Evolutionary conservation across 2,329 filamentous ascomycete species (phyloP), one percentile per base, ranked within the genome.

Genomic region (Neophaeococcomyces mojaviensis): DNA sequence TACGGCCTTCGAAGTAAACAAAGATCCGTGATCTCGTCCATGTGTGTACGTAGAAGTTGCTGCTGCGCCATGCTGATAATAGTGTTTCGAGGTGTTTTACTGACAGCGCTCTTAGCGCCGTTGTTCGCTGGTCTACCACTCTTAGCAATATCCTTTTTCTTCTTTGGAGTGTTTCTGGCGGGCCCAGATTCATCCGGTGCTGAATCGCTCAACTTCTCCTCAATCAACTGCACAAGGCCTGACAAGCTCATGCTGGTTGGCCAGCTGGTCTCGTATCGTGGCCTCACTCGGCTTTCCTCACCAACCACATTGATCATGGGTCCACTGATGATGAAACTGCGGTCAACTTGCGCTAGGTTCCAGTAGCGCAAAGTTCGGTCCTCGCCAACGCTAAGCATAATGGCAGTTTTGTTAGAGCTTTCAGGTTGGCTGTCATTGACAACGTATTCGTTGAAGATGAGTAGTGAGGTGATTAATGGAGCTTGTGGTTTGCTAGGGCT

Each of bases 291-390:
- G 12, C 60, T 61, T 47, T 79, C 78, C 20, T 39, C 43, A 10
- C 43, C 43, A 9, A 39, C 43, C 4, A 39, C 43, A 9, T 88
- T 71, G 19, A 55, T 48, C 34, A 50, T 48, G 2, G 55, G 56
- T 0, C 90, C 90, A 61, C 86, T 94, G 53, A 94, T 82, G 12
- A 96, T 77, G 46, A 76, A 73, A 33, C 87, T 95, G 49, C 81
- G 78, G 59, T 95, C 88, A 8, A 87, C 75, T 8, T 82, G 81
- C 8, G 79, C 74, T 12, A 92, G 74, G 60, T 98, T 90, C 92
- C 92, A 98, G 67, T 94, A 97, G 8, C 92, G 81, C 15, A 98
- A 77, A 64, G 86, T 92, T 67, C 85, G 87, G 64, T 97, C 92
- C 9, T 86, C 86, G 0, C 90, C 90, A 15, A 84, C 89, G 0